Conservation (phyloP, 805 yeast genomes). For the Babjeviella inositovora region DNA sequence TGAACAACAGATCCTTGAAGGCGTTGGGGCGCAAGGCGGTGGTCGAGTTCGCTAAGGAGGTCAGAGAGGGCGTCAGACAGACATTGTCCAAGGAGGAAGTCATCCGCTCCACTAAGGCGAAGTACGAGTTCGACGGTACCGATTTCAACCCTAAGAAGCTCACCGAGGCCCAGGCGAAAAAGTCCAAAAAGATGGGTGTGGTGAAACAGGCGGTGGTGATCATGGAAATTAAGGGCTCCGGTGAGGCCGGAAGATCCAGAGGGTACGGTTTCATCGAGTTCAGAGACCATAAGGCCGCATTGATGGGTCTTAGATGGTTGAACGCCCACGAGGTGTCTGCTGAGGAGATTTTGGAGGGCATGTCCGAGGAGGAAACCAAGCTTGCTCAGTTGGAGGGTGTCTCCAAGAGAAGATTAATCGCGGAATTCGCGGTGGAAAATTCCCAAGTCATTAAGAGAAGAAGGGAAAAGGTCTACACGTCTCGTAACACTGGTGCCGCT, state of each 20-base stretch:
- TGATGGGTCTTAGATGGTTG: conserved; percentile 95
- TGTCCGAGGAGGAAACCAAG: conserved; percentile 52
- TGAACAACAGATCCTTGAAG: conserved; percentile 78
- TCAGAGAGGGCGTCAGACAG: conserved; percentile 56
- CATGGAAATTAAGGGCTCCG: conserved; percentile 81
- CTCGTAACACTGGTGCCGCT: conserved; percentile 15
- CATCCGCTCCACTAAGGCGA: conserved; percentile 59
- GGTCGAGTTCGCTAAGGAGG: conserved; percentile 87
- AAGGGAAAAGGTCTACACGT: conserved; percentile 41
- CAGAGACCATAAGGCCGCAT: conserved; percentile 81
- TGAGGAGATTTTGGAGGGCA: conserved; percentile 58
- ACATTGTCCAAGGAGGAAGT: conserved; percentile 83
- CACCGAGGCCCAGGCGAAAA: conserved; percentile 38
- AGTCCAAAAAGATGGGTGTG: conserved; percentile 70
- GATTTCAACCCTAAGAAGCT: conserved; percentile 5
- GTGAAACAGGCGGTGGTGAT: conserved; percentile 89
- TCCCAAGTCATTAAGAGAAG: conserved; percentile 89
- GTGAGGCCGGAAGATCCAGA: conserved; percentile 79
- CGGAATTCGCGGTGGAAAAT: conserved; percentile 91
- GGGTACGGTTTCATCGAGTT: conserved; percentile 94
- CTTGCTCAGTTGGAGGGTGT: conserved; percentile 33
- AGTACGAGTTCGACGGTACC: conserved; percentile 17
- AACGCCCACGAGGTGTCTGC: conserved; percentile 77
- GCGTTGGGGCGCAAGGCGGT: conserved; percentile 90
- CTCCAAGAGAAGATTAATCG: conserved; percentile 65